phyloP scores from a whole-genome alignment of 768 basidiomycete species.

The Guyanaporus albipodus region DNA sequence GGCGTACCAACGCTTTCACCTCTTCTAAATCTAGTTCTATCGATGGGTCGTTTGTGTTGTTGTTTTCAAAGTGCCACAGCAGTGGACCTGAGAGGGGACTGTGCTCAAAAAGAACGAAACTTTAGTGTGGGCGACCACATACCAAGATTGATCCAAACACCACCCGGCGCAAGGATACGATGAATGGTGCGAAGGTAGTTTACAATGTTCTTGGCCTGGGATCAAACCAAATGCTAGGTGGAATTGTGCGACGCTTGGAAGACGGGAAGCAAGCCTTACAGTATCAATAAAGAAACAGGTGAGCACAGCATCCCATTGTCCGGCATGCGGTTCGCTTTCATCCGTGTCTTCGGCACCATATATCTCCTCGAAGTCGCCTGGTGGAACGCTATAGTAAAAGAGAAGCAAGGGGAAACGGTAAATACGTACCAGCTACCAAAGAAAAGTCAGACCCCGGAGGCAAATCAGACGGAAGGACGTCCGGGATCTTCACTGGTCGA shows the following conservation, averaged over 20 bases:
- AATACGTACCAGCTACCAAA: conserved; percentile 70
- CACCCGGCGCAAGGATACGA: conserved; percentile 75
- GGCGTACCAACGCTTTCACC: conserved; percentile 66
- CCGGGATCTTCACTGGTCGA: conserved; percentile 69
- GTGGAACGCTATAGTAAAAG: background rate
- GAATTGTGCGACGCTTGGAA: background rate
- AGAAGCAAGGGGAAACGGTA: background rate
- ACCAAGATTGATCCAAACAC: conserved; percentile 87
- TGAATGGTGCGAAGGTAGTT: conserved; percentile 88
- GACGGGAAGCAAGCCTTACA: conserved; percentile 33
- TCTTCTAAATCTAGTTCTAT: conserved; percentile 91
- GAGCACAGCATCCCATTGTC: conserved; percentile 83
- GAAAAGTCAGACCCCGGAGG: conserved; percentile 67
- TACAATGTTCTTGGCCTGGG: conserved; percentile 85
- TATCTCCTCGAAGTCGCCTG: conserved; percentile 91
- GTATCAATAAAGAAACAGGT: conserved; percentile 99
- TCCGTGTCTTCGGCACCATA: conserved; percentile 58
- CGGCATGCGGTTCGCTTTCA: conserved; percentile 62
- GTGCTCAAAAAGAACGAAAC: background rate
- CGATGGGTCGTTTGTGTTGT: conserved; percentile 70
- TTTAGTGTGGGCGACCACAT: background rate
- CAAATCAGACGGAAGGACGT: conserved; percentile 74
- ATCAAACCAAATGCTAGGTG: background rate
- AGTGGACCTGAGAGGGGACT: conserved; percentile 60
- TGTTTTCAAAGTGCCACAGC: conserved; percentile 98